Evolutionary conservation across 768 basidiomycete genomes (phyloP).

Genomic region (Dioszegia crocea): DNA sequence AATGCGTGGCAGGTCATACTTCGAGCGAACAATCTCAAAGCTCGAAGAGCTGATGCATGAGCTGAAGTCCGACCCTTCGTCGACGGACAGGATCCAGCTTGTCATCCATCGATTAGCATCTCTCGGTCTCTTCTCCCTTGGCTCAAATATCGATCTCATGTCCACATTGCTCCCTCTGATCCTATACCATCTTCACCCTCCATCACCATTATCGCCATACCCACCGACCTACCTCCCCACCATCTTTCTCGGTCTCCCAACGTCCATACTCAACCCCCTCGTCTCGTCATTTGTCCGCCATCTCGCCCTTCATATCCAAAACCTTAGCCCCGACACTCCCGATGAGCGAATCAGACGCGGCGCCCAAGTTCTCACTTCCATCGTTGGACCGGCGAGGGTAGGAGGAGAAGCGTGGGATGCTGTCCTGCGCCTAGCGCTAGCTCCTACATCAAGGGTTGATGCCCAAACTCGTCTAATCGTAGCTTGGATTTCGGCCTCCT

Average conservation of each 20-base stretch:
- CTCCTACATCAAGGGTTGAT: constrained; percentile 50
- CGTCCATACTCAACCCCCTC: constrained; percentile 58
- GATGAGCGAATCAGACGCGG: constrained; percentile 57
- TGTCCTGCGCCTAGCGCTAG: constrained; percentile 17
- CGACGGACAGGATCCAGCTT: constrained; percentile 9
- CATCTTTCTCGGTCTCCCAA: constrained; percentile 49
- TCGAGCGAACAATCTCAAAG: constrained; percentile 17
- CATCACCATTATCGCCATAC: constrained; percentile 43
- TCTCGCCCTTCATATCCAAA: constrained; percentile 14
- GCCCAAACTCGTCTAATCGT: constrained; percentile 56
- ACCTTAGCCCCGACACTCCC: constrained; percentile 43
- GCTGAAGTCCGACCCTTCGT: constrained; percentile 17
- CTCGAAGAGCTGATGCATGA: constrained; percentile 42
- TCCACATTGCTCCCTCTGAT: constrained; percentile 53
- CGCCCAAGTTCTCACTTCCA: constrained; percentile 54
- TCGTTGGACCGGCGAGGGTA: constrained; percentile 56
- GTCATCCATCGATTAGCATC: constrained; percentile 51
- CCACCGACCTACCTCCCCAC: constrained; percentile 24
- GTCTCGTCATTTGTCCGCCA: constrained; percentile 48
- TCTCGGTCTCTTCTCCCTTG: constrained; percentile 24
- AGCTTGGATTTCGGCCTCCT: constrained; percentile 59
- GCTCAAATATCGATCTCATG: constrained; percentile 7
- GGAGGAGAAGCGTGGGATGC: constrained; percentile 38
- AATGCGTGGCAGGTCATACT: constrained; percentile 23
- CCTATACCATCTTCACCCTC: constrained; percentile 33